phyloP scores from a whole-genome alignment of 106 monocot genomes.

The Platanthera zijinensis region DNA sequence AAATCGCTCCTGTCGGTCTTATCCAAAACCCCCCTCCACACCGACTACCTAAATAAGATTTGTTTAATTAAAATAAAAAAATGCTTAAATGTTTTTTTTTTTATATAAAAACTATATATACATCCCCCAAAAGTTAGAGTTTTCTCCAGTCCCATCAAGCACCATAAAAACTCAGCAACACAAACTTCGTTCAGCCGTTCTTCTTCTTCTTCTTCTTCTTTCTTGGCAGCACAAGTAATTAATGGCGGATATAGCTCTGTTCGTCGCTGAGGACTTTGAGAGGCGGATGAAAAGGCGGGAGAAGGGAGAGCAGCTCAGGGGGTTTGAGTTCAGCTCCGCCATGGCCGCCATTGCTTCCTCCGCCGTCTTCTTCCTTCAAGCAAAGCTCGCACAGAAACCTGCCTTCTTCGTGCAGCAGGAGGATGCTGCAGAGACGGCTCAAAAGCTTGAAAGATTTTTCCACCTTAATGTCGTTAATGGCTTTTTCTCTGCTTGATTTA shows the following conservation, averaged over 20 bases:
- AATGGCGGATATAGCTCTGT: conserved; percentile 44
- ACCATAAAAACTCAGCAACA: too few relatives aligned
- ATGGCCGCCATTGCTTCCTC: background rate
- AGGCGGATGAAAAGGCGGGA: conserved; percentile 25
- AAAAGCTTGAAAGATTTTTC: conserved; percentile 15
- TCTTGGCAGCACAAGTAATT: conserved; percentile 1
- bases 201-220: too few relatives aligned
- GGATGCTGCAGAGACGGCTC: background rate
- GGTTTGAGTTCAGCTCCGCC: background rate
- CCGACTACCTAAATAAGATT: background rate
- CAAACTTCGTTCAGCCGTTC: too few relatives aligned
- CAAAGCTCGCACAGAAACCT: conserved; percentile 1
- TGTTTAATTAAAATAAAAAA: background rate
- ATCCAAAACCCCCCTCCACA: background rate
- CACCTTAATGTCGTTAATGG: conserved; percentile 26
- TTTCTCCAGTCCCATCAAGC: too few relatives aligned
- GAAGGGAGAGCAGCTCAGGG: background rate
- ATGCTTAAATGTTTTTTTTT: background rate
- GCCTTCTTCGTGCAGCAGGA: background rate
- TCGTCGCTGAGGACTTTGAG: conserved; percentile 53
- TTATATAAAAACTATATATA: background rate
- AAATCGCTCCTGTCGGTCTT: background rate
- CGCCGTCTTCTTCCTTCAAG: background rate
- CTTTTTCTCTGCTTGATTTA: conserved; percentile 37
- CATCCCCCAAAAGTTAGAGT: background rate